Percentiles rank a stretch among this genome's conserved stretches.
Evolutionary conservation across 1,139 yeast genomes (phyloP).

Genomic region (Hemisphaericaspora lyxosophila): DNA sequence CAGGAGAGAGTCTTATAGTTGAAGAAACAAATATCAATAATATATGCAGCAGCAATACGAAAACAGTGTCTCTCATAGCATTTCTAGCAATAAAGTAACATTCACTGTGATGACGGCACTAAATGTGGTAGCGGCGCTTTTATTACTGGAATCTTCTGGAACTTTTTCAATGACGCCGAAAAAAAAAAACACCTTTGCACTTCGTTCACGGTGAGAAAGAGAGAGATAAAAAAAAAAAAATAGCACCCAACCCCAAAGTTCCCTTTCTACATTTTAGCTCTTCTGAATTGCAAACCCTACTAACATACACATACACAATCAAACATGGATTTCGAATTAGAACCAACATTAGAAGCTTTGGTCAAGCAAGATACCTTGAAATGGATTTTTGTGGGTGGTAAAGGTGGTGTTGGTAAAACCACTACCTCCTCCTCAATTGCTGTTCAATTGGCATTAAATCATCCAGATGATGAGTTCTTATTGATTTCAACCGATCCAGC

Average conservation of each 20-base stretch:
- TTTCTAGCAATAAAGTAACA: too few relatives aligned
- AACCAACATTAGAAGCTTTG: slow-evolving; percentile 68
- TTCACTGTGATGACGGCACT: too few relatives aligned
- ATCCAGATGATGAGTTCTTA: slow-evolving; percentile 77
- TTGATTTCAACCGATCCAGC: slow-evolving; percentile 98
- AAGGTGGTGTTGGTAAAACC: slow-evolving; percentile 99
- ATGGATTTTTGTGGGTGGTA: slow-evolving; percentile 98
- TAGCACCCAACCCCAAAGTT: background rate
- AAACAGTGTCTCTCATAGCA: too few relatives aligned
- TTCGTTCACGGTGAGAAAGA: background rate
- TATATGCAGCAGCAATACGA: too few relatives aligned
- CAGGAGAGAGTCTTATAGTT: too few relatives aligned
- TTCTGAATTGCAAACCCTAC: background rate
- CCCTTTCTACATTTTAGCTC: background rate
- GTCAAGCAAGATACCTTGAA: slow-evolving; percentile 69
- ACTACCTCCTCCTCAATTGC: slow-evolving; percentile 96
- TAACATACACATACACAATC: slow-evolving; percentile 2
- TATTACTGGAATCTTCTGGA: background rate
- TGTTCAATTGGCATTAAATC: slow-evolving; percentile 79
- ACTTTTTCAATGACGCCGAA: background rate
- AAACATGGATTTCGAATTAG: slow-evolving; percentile 50
- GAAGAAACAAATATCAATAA: too few relatives aligned
- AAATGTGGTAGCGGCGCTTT: too few relatives aligned
- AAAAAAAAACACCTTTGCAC: background rate
- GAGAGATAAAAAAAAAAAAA: too few relatives aligned